phyloP scores from a whole-genome alignment of 148 eudicot genomes.

The Rhododendron simsii region DNA sequence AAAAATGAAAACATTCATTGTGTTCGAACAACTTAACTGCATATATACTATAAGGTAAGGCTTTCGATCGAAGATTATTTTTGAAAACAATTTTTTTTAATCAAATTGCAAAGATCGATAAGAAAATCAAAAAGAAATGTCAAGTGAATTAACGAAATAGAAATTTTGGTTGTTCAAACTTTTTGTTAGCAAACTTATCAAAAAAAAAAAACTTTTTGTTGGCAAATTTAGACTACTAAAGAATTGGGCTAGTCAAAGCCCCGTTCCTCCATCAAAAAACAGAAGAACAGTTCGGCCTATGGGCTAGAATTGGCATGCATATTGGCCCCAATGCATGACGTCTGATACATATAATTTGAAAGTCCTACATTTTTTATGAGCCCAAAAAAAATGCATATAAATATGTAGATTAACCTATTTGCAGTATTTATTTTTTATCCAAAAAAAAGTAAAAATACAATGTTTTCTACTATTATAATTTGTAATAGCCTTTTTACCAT shows the following conservation, averaged over 20 bases:
- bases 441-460: no score
- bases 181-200: neutral
- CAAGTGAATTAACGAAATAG: neutral
- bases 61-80: neutral
- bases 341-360: no score
- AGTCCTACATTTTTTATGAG: no score
- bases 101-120: neutral
- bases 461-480: no score
- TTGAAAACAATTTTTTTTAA: no score
- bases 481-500: no score
- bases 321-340: neutral
- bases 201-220: no score
- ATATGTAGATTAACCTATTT: no score
- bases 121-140: no score
- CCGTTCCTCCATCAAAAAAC: neutral
- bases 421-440: no score
- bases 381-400: no score
- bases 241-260: neutral
- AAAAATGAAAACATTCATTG: neutral
- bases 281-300: neutral
- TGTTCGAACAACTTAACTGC: neutral
- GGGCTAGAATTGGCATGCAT: neutral
- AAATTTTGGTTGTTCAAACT: neutral
- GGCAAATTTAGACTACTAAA: neutral
- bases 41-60: neutral